Evolutionary conservation across 192 early-diverging fungal genomes (phyloP).

Genomic region (Backusella mclennaniae): DNA sequence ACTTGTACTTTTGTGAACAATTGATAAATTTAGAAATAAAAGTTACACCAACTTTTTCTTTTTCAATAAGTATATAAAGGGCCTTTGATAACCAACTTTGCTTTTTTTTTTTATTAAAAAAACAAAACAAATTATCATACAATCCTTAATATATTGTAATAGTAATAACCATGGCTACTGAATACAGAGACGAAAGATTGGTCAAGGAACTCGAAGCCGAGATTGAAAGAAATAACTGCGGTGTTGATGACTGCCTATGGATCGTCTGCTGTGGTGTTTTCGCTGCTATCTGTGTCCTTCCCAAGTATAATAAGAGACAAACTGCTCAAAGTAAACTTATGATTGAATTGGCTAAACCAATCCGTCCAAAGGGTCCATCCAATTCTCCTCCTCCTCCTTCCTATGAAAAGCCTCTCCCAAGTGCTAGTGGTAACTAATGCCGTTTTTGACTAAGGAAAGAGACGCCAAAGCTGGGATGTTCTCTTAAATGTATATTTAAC

Average conservation of each 20-base stretch:
- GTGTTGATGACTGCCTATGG: neutral
- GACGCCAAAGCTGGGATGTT: neutral
- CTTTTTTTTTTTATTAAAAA: neutral
- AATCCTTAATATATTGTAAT: neutral
- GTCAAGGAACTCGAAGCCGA: neutral
- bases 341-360: neutral
- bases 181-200: slow-evolving; percentile 13
- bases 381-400: neutral
- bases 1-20: neutral
- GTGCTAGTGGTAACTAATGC: neutral
- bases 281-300: neutral
- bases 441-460: neutral
- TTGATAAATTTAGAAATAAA: neutral
- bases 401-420: neutral
- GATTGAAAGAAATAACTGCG: slow-evolving; percentile 6
- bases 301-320: neutral
- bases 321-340: neutral
- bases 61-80: neutral
- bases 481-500: neutral
- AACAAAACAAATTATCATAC: neutral
- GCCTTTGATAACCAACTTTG: neutral
- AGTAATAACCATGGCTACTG: neutral
- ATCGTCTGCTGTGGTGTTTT: slow-evolving; percentile 5
- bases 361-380: neutral
- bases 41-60: neutral